phyloP scores from a whole-genome alignment of 345 rosid genomes.

The Reutealis trisperma region DNA sequence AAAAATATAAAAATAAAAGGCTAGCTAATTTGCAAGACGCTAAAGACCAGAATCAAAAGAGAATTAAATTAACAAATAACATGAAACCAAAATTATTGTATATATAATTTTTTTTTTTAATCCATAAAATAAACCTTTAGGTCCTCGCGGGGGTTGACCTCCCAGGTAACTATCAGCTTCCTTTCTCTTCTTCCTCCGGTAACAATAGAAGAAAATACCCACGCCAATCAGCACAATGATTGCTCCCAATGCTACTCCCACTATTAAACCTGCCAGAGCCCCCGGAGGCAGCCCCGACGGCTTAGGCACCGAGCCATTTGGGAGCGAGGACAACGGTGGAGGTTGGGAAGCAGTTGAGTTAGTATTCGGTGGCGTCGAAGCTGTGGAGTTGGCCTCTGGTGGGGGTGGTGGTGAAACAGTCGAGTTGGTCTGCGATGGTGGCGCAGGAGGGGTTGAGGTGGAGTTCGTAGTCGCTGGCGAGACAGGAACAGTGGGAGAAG shows the following conservation, averaged over 20 bases:
- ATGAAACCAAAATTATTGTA: background rate
- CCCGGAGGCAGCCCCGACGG: constrained; percentile 8
- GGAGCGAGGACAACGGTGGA: background rate
- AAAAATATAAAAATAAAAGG: background rate
- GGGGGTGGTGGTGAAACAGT: background rate
- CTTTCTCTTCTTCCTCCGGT: constrained; percentile 30
- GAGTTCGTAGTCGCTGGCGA: constrained; percentile 1
- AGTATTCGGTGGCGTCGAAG: background rate
- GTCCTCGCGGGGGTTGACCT: background rate
- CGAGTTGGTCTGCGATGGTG: background rate
- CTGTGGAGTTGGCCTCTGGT: background rate
- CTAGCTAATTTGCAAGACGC: background rate
- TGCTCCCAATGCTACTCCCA: constrained; percentile 35
- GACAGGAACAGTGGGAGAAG: background rate
- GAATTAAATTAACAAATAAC: background rate
- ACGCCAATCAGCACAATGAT: constrained; percentile 25
- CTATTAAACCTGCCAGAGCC: constrained; percentile 22
- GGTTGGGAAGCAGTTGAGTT: background rate
- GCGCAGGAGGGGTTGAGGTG: constrained; percentile 6
- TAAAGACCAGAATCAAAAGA: background rate
- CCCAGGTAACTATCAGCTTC: constrained; percentile 10
- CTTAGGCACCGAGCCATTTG: background rate
- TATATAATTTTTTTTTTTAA: too few species aligned
- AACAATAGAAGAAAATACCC: constrained; percentile 18
- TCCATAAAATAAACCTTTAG: constrained; percentile 18